Percentiles rank a stretch among this genome's conserved stretches.
phyloP scores from a whole-genome alignment of 805 yeast species.

The Saccharomyces mikatae region DNA sequence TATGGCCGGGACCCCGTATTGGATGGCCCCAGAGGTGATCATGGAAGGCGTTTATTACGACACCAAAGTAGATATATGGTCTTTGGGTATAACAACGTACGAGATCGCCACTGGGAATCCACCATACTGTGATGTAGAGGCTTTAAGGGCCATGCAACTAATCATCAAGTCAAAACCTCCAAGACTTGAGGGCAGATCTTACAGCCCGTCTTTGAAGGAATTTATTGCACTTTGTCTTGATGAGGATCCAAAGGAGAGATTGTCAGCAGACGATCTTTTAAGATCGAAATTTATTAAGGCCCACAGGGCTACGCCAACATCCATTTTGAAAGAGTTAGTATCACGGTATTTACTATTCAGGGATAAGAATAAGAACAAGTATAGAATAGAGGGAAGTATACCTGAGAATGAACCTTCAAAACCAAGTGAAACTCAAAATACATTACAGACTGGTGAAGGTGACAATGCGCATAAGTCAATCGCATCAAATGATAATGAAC shows the following conservation, averaged over 20 bases:
- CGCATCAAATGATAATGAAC: constrained; percentile 3
- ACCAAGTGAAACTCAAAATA: constrained; percentile 8
- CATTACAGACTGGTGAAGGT: constrained; percentile 1
- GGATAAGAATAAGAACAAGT: constrained; percentile 47
- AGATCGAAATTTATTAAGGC: constrained; percentile 65
- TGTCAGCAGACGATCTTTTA: constrained; percentile 74
- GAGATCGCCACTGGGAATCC: constrained; percentile 97
- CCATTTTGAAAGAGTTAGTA: constrained; percentile 63
- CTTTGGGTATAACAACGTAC: constrained; percentile 85
- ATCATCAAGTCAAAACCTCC: constrained; percentile 93
- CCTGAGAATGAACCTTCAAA: constrained; percentile 15
- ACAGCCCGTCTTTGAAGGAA: constrained; percentile 70
- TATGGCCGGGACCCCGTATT: constrained; percentile 92
- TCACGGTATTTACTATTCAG: constrained; percentile 69
- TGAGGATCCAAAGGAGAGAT: constrained; percentile 85
- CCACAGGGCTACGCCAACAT: constrained; percentile 53
- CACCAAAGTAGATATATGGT: constrained; percentile 94
- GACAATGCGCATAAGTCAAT: background rate
- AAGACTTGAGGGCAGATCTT: constrained; percentile 82
- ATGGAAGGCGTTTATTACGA: constrained; percentile 84
- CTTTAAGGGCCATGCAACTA: constrained; percentile 87
- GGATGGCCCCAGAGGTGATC: constrained; percentile 99
- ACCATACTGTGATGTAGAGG: constrained; percentile 93
- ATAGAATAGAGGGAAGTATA: constrained; percentile 35
- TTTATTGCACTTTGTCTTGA: constrained; percentile 86